Evolutionary conservation across 2,329 filamentous ascomycete genomes (phyloP).

Genomic region (Colletotrichum sp.): DNA sequence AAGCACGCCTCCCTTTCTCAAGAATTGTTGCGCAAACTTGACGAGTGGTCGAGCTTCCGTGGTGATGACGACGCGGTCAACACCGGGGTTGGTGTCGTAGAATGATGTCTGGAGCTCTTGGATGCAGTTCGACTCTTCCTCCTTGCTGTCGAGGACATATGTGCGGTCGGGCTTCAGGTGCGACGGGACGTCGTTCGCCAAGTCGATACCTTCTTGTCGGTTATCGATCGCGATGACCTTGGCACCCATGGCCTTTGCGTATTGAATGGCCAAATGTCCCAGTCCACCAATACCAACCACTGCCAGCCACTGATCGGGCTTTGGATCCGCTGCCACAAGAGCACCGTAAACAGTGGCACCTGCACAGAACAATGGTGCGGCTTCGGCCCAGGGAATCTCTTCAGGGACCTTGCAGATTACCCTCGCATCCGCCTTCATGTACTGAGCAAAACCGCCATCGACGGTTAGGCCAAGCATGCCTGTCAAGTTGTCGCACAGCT

Average conservation of each 20-base stretch:
- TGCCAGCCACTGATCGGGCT: conserved; percentile 26
- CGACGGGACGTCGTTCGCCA: conserved; percentile 13
- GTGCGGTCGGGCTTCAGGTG: conserved; percentile 18
- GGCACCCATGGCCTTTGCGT: conserved; percentile 28
- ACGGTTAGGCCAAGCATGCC: conserved; percentile 27
- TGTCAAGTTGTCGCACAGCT: conserved; percentile 26
- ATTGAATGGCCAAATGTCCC: conserved; percentile 28
- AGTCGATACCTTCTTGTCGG: conserved; percentile 18
- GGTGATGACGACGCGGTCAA: conserved; percentile 25
- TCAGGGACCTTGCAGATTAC: conserved; percentile 30
- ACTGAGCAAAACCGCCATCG: conserved; percentile 32
- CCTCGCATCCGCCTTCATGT: conserved; percentile 27
- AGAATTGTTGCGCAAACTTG: conserved; percentile 21
- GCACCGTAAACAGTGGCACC: conserved; percentile 30
- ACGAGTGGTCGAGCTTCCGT: conserved; percentile 13
- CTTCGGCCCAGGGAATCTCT: conserved; percentile 22
- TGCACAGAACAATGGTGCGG: conserved; percentile 32
- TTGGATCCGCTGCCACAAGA: conserved; percentile 19
- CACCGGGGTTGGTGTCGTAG: conserved; percentile 22
- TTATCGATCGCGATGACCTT: conserved; percentile 29
- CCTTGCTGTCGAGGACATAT: conserved; percentile 15
- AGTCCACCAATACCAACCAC: conserved; percentile 30
- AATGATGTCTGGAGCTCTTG: conserved; percentile 15
- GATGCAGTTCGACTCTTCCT: conserved; percentile 1
- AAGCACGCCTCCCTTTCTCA: conserved; percentile 21